A percentile compares a stretch with the other conserved stretches of the same genome.
phyloP scores from a whole-genome alignment of 176 grass and related monocot genomes.

The Oryza nivara region DNA sequence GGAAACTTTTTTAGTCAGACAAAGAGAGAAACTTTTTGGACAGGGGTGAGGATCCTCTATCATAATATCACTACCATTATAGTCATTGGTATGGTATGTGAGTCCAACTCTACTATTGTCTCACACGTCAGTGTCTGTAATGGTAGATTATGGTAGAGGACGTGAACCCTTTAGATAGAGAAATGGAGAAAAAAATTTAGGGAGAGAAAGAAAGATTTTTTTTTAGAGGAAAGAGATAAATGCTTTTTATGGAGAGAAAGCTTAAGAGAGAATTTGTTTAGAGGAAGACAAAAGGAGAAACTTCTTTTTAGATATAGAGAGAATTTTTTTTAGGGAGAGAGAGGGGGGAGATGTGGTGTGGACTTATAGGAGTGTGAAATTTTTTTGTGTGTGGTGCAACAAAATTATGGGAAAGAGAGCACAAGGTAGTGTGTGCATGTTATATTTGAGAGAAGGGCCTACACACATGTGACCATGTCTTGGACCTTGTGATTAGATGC shows the following conservation, averaged over 20 bases:
- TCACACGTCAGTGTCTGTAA: too few relatives aligned
- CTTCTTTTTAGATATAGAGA: too few relatives aligned
- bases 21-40: too few relatives aligned
- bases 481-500: slow-evolving; percentile 68
- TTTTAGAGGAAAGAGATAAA: too few relatives aligned
- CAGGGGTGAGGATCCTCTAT: background rate
- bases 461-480: slow-evolving; percentile 84
- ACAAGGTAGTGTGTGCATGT: slow-evolving; percentile 44
- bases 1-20: background rate
- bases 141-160: too few relatives aligned
- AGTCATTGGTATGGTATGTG: too few relatives aligned
- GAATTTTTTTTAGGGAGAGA: too few relatives aligned
- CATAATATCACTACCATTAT: too few relatives aligned
- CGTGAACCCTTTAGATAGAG: too few relatives aligned
- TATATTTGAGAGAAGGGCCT: slow-evolving; percentile 58
- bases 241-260: too few relatives aligned
- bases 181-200: background rate
- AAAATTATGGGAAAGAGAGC: slow-evolving; percentile 67
- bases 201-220: background rate
- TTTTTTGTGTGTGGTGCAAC: slow-evolving; percentile 14
- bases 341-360: background rate
- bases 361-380: background rate
- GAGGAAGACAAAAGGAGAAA: too few relatives aligned
- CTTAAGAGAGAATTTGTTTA: background rate
- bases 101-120: too few relatives aligned